Base-by-base conservation (phyloP, 495 filamentous ascomycete genomes). In the Ramalina peruviana region DNA sequence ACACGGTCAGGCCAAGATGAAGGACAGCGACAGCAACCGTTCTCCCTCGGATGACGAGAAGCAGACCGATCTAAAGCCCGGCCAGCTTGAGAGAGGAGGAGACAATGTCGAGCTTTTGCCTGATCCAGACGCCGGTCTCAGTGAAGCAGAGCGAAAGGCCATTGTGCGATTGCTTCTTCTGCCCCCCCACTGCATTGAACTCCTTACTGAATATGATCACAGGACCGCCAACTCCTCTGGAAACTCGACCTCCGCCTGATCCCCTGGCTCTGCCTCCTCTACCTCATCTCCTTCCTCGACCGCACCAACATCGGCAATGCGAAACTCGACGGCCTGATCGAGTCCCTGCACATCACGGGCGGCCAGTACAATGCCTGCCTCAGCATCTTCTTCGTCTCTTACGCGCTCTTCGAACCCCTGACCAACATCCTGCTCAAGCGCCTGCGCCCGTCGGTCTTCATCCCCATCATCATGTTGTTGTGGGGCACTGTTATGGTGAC, bases 301-400 rank as follows among this genome's bases (percentile, higher is more conserved):
- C 73, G 80, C 25, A 82, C 79, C 25, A 87, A 85, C 61, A 86
- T 92, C 48, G 88, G 89, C 49, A 95, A 95, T 68, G 88, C 88
- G 9, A 89, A 87, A 58, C 78, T 94, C 43, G 84, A 79, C 43
- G 81, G 83, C 33, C 69, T 95, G 2, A 54, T 74, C n/a, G 62
- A 69, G 12, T 75, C 81, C 50, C 70, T 94, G 3, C 38, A 68
- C 23, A 79, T 94, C 69, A 76, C 71, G 4, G 65, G 74, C 37
- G 65, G 71, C 17, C 78, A 89, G 59, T 96, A 88, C 66, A 93
- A 90, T 61, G 72, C 74, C 10, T 71, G 80, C 4, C 74, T 95
- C 1, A 82, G 82, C 36, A 83, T 94, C 58, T 96, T 95, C 67
- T 97, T 96, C 70, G 75, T 94, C 23, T 93, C 86, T 19, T 97